Evolutionary conservation across 257 asterid species (phyloP).

Genomic region (Capsicum pubescens): DNA sequence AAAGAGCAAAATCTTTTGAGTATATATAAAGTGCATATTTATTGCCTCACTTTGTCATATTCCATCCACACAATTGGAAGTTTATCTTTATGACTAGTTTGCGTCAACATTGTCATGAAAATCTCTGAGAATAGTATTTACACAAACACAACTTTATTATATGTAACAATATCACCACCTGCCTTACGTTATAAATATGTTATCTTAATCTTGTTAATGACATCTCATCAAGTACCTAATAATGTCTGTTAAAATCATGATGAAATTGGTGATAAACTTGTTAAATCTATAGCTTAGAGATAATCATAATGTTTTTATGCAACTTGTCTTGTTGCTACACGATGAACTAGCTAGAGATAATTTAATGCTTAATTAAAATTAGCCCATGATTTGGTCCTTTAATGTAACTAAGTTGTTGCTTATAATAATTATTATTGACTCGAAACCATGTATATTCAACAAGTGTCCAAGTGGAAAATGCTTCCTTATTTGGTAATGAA

Average conservation of each 20-base stretch:
- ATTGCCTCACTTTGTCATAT: constrained; percentile 2
- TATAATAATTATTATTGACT: background rate
- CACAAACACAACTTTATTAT: constrained; percentile 25
- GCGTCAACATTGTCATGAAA: constrained; percentile 30
- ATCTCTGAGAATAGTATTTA: constrained; percentile 19
- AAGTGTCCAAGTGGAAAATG: constrained; percentile 39
- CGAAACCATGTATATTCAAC: constrained; percentile 11
- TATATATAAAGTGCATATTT: background rate
- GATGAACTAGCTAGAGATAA: background rate
- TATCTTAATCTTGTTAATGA: constrained; percentile 28
- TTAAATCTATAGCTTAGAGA: constrained; percentile 27
- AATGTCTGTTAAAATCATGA: constrained; percentile 31
- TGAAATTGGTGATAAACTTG: constrained; percentile 20
- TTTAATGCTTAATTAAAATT: background rate
- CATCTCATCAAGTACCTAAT: constrained; percentile 31
- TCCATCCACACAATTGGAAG: background rate
- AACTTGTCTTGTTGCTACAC: constrained; percentile 26
- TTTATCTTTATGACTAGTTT: constrained; percentile 20
- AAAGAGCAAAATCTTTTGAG: constrained; percentile 6
- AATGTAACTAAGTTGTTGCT: background rate
- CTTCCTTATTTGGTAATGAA: constrained; percentile 51
- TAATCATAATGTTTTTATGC: constrained; percentile 30
- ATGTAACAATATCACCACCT: background rate
- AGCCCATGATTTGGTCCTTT: background rate
- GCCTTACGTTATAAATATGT: constrained; percentile 18